Base-by-base conservation (phyloP, 805 yeast genomes). In the Yarrowia phangngaensis region DNA sequence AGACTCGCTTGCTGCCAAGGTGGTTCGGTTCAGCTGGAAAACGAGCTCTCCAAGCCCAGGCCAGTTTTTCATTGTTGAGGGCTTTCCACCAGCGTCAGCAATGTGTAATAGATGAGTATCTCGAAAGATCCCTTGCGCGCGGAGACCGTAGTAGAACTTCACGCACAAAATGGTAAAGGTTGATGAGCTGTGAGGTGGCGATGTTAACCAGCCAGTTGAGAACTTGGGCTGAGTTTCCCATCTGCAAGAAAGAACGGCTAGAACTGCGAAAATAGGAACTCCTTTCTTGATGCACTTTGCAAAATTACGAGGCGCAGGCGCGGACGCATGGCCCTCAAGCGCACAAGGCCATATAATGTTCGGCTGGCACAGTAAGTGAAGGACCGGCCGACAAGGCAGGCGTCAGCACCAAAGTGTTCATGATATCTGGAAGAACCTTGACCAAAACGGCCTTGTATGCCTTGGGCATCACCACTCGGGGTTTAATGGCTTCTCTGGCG, bases 371-470 rank as follows among this genome's bases (percentile, higher is more conserved):
- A 79, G 60, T 77, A 84, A 26, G 84, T 76, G 61, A 79, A 82
- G 1, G 90, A 82, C 62, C 85, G 85, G 47, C 95, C 95, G 2
- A 95, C 88, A 26, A 81, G 0, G 89, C 83, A 1, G 92, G 75
- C 4, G 85, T 71, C 49, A 87, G 70, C 50, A 87, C 72, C 22
- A 85, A 75, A 1, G 78, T 92, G 64, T 88, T 88, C 51, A 88
- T 87, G 53, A 87, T 72, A 59, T 81, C 76, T 23, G 94, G 94
- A 38, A 86, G 69, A 0, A 75, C 80, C 24, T 69, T 75, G 58
- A 72, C 72, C 53, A 84, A 79, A 13, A 86, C 86, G 50, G 82
- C 82, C 55, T 77, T 80, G 69, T 80, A 84, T 0, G 95, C 95
- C 23, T 72, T 72, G n/a, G 92, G 88, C 60, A 87, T 67, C 5